A percentile compares a stretch with the other conserved stretches of the same genome.
Conservation (phyloP, 169 alveolate genomes). For the Plasmodium vivax region DNA sequence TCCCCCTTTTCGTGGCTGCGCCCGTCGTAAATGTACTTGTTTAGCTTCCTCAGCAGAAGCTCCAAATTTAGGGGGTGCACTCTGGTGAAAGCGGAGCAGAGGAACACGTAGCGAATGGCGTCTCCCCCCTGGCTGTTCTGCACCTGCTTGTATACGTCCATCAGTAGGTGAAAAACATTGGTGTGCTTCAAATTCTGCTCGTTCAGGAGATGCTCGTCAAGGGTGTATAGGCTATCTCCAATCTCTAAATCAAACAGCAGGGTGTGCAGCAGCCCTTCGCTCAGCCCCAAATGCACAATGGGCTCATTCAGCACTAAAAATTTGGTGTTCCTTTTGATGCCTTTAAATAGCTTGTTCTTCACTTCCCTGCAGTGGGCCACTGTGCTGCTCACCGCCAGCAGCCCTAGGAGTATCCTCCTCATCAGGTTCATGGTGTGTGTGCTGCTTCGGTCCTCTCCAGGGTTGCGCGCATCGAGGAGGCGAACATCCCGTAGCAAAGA, state of each 20-base stretch:
- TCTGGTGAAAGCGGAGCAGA: constrained; percentile 16
- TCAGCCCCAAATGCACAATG: constrained; percentile 20
- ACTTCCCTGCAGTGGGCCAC: neutral
- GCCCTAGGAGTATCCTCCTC: neutral
- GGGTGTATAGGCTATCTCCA: constrained; percentile 27
- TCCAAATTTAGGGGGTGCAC: constrained; percentile 62
- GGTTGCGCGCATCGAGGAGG: neutral
- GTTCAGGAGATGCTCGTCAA: constrained; percentile 44
- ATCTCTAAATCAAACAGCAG: constrained; percentile 51
- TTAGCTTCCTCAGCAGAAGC: constrained; percentile 12
- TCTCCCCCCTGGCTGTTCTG: neutral
- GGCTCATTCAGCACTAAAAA: constrained; percentile 63
- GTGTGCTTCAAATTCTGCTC: constrained; percentile 15
- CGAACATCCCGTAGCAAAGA: neutral
- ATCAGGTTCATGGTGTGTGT: neutral
- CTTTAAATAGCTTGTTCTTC: constrained; percentile 47
- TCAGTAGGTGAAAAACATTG: constrained; percentile 5
- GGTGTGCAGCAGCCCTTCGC: constrained; percentile 37
- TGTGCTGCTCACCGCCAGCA: neutral
- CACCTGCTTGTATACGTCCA: constrained; percentile 18
- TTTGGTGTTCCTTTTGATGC: constrained; percentile 15
- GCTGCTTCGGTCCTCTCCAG: neutral
- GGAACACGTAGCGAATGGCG: constrained; percentile 35
- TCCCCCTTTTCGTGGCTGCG: constrained; percentile 18
- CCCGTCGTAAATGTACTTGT: constrained; percentile 63